phyloP scores from a whole-genome alignment of 108 stramenopile species.

The Cyclotella atomus region DNA sequence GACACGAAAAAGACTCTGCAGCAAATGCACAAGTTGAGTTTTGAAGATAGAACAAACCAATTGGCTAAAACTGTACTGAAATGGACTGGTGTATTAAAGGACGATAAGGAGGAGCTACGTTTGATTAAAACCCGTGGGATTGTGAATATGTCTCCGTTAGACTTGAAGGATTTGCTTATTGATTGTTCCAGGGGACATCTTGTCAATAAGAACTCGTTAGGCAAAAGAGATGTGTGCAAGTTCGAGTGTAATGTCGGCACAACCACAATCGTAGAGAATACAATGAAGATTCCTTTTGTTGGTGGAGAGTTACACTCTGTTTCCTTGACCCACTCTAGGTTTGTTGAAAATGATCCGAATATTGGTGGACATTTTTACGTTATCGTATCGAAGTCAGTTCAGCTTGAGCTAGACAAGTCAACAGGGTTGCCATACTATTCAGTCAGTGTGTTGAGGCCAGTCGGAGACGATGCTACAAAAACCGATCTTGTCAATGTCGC shows the following conservation, averaged over 20 bases:
- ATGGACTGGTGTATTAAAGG: conserved; percentile 25
- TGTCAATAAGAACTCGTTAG: conserved; percentile 42
- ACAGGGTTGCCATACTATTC: conserved; percentile 25
- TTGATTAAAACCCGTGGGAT: conserved; percentile 43
- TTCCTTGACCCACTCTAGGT: conserved; percentile 27
- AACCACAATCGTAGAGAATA: conserved; percentile 38
- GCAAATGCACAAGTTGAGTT: background rate
- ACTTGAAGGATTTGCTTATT: conserved; percentile 33
- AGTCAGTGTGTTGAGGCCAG: conserved; percentile 26
- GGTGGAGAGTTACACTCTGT: conserved; percentile 25
- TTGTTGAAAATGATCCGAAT: conserved; percentile 1
- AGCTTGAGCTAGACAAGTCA: conserved; percentile 9
- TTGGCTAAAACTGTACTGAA: conserved; percentile 33
- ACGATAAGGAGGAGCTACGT: background rate
- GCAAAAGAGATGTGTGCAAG: conserved; percentile 22
- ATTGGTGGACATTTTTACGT: conserved; percentile 10
- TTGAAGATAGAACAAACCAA: conserved; percentile 7
- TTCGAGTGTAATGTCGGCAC: conserved; percentile 6
- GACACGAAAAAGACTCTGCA: conserved; percentile 23
- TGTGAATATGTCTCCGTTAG: conserved; percentile 34
- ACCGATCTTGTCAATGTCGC: conserved; percentile 39
- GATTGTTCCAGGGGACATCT: conserved; percentile 32
- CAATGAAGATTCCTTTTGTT: conserved; percentile 36
- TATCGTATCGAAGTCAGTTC: conserved; percentile 41
- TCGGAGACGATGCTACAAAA: conserved; percentile 1